phyloP scores from a whole-genome alignment of 495 filamentous ascomycete species.

The Sporormia fimetaria region DNA sequence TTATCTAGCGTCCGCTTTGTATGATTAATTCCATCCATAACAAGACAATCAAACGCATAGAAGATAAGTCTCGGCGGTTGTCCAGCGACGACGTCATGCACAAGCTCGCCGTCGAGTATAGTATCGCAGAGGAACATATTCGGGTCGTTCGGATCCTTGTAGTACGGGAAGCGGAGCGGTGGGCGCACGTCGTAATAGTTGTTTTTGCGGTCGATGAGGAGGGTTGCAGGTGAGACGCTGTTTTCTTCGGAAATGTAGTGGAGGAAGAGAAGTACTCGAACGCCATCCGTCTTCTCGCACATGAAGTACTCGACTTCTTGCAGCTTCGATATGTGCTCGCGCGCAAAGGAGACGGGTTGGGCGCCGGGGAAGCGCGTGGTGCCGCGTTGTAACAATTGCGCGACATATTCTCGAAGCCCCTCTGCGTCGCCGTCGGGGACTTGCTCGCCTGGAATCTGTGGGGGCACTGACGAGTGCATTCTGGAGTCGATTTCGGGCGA shows the following conservation, averaged over 20 bases:
- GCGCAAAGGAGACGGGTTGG: conserved; percentile 83
- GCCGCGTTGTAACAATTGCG: conserved; percentile 56
- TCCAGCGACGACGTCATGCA: conserved; percentile 59
- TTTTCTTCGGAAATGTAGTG: conserved; percentile 45
- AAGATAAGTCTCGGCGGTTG: conserved; percentile 56
- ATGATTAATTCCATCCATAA: conserved; percentile 62
- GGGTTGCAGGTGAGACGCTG: conserved; percentile 38
- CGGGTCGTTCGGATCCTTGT: conserved; percentile 43
- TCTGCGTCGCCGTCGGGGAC: conserved; percentile 46
- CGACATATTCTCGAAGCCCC: conserved; percentile 61
- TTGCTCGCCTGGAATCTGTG: conserved; percentile 55
- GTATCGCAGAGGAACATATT: conserved; percentile 65
- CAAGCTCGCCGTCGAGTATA: conserved; percentile 84
- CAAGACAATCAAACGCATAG: conserved; percentile 78
- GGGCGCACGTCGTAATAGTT: conserved; percentile 74
- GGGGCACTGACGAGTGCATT: conserved; percentile 35
- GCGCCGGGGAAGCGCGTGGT: conserved; percentile 72
- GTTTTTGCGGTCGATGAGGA: conserved; percentile 94
- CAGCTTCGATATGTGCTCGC: conserved; percentile 65
- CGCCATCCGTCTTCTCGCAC: conserved; percentile 96
- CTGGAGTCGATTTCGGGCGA: no score
- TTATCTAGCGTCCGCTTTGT: conserved; percentile 77
- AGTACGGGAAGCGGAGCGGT: conserved; percentile 67
- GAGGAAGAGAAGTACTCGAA: conserved; percentile 87
- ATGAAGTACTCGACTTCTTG: conserved; percentile 81